Evolutionary conservation across 495 filamentous ascomycete genomes (phyloP), one percentile per base, ranked within the genome.

Genomic region (Tuber aestivum): DNA sequence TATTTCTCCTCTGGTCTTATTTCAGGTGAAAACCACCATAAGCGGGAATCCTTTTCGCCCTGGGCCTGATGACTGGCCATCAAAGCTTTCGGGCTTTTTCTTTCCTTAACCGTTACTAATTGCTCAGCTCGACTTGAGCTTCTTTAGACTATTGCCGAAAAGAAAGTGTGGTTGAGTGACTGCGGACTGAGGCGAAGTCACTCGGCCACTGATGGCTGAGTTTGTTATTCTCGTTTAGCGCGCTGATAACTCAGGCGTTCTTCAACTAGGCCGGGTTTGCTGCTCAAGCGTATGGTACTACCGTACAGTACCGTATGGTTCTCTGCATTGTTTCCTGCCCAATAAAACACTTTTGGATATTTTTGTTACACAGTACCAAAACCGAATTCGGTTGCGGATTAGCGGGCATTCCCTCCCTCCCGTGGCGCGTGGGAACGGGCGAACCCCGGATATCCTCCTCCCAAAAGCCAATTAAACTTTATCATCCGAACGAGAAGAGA

Each of bases 131-230:
- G 50, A 7, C 50, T 8, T 56, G 45, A 23, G 3, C 50, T 61
- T 27, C 3, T 2, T 35, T 65, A n/a, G n/a, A n/a, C n/a, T 32
- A 27, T 65, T 65, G 56, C n/a, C 56, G 16, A 18, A n/a, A 32
- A 6, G 12, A 35, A 65, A 35, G 56, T 9, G 48, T 56, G 48
- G 48, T 65, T 32, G 14, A 61, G n/a, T 27, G 56, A 32, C 56
- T 65, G 56, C 56, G 56, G 56, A 65, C 56, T 20, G 56, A 35
- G 56, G 56, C 56, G 56, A 32, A 65, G 56, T 65, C 56, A 65
- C 56, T 65, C 56, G 56, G 56, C 56, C 56, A 65, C 56, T 65
- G 56, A 65, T 35, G 56, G 56, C 56, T 65, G 56, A 65, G 56
- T 14, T 14, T 35, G 27, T 3, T 65, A 65, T 35, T 65, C 56